Evolutionary conservation across 108 stramenopile species (phyloP).

Genomic region (Pseudonitzschia multistriata): DNA sequence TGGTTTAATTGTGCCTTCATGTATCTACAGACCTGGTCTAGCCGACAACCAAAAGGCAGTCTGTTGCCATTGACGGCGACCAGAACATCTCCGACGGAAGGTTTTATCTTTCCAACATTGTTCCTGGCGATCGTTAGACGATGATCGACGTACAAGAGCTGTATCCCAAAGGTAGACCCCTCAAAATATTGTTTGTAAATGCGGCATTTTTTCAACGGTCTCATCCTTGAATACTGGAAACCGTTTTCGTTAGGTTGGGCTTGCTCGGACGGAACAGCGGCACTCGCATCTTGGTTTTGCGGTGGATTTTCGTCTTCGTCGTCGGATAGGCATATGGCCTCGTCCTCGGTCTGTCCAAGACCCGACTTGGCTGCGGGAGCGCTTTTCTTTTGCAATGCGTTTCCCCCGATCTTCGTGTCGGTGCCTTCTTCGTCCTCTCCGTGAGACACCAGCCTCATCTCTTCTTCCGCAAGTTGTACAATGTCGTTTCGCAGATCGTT

Average conservation of each 20-base stretch:
- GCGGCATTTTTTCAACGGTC: constrained; percentile 7
- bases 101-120: constrained; percentile 10
- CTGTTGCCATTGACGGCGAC: constrained; percentile 47
- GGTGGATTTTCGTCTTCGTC: constrained; percentile 9
- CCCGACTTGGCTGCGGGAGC: constrained; percentile 5
- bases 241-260: constrained; percentile 16
- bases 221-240: not conserved
- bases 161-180: constrained; percentile 34
- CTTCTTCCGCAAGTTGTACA: constrained; percentile 63
- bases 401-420: constrained; percentile 51
- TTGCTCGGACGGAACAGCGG: constrained; percentile 10
- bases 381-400: not conserved
- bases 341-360: constrained; percentile 36
- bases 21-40: constrained; percentile 15
- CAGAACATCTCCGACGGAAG: constrained; percentile 54
- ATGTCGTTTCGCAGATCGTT: constrained; percentile 60
- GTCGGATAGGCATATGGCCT: constrained; percentile 45
- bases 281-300: constrained; percentile 9
- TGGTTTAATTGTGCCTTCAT: constrained; percentile 9
- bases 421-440: constrained; percentile 54
- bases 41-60: not conserved
- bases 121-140: constrained; percentile 37
- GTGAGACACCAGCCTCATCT: constrained; percentile 58
- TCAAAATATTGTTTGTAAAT: constrained; percentile 34
- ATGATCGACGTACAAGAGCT: constrained; percentile 27